Evolutionary conservation across 2,329 filamentous ascomycete genomes (phyloP), one percentile per base, ranked within the genome.

Genomic region (Blastomyces silverae): DNA sequence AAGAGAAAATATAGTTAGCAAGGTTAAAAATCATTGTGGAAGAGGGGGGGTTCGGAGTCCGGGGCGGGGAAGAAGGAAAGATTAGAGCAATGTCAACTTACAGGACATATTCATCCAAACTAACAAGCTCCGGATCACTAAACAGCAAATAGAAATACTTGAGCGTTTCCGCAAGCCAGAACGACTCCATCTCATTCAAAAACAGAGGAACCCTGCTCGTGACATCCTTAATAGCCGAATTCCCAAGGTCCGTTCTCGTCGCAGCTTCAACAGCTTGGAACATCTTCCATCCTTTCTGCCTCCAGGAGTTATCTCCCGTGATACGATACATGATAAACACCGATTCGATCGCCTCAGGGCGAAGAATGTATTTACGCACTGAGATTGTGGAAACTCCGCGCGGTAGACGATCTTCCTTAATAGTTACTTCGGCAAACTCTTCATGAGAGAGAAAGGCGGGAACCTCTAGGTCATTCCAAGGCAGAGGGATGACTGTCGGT

Each of bases 121-220:
- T 88, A 57, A 89, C 79, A 37, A 86, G 70, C 15, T 83, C 79
- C 0, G 89, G 87, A 63, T 87, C 82, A 31, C 86, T 86, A 74
- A 90, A 96, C 62, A 96, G 82, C 65, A 96, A 76, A 74, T 91
- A 96, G 69, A 94, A 96, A 73, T 96, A 96, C 80, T 96, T 97
- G 70, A 96, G 80, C 56, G 91, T 96, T 81, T 96, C 92, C 5
- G 90, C 89, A 67, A 92, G 81, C 90, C 92, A 96, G 76, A 96
- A 96, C 72, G 89, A 93, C 79, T 96, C 89, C 89, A 93, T 92
- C 70, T 82, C 81, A 74, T 92, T 85, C 50, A 76, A 73, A 64
- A 82, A 78, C n/a, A 80, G 76, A 0, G 91, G 86, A 25, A 92
- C 91, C 48, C 62, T 34, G 55, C 67, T 67, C 17, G 64, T 69